Base-by-base conservation (phyloP, 1,284 basidiomycete species). In the Cryptococcus neoformans region DNA sequence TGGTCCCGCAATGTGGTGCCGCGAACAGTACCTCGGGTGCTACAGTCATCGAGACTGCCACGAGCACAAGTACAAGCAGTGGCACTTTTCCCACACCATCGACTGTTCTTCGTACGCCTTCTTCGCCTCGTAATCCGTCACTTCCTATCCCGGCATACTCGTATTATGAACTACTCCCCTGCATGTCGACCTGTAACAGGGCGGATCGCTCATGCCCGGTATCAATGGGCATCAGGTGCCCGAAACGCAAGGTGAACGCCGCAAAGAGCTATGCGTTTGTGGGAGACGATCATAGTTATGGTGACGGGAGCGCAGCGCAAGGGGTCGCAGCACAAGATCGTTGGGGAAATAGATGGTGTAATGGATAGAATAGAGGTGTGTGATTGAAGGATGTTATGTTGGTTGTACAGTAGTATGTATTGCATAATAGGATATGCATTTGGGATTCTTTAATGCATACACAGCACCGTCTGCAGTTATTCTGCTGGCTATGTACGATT, bases 261-360 rank as follows among this genome's bases (percentile, higher is more conserved):
- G 80, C 78, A 9, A 67, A 76, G 57, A 90, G 85, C 70, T 92
- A 93, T 73, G 90, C 66, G 4, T 78, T 85, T 9, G 82, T 89
- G 7, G 89, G 89, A 0, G 86, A 81, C 62, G 79, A 88, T 12
- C 86, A 89, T 12, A 64, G 63, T 62, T 75, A 73, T 40, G 80
- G 80, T 8, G 78, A 81, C 36, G 81, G 81, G 12, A 83, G 82
- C 4, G 71, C 66, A 6, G 63, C 50, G 79, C 86, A 7, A 0
- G 86, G 86, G 1, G 71, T 62, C 14, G 55, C 64, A 0, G 79
- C 82, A n/a, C 82, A 84, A 66, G 88, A 91, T 74, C 70, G 68
- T 49, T 90, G 82, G 80, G 89, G 89, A n/a, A 88, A 88, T 68
- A 81, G 88, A 34, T 91, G 87, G 87, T 91, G 89, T 75, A 87